Evolutionary conservation across 2,329 filamentous ascomycete genomes (phyloP), one percentile per base, ranked within the genome.

Genomic region (Monosporascus ibericus): DNA sequence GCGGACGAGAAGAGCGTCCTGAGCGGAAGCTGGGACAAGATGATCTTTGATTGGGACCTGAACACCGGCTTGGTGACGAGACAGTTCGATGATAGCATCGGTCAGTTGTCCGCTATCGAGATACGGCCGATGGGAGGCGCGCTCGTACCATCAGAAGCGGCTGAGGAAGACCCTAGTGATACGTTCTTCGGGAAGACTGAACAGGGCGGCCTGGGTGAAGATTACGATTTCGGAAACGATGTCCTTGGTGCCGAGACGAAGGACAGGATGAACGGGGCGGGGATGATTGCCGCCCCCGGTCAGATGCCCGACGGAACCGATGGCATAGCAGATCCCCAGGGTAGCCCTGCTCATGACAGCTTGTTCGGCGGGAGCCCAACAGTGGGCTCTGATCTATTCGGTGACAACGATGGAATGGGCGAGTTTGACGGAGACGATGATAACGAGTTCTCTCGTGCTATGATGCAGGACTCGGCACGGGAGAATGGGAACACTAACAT

Each of bases 1-100:
- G 83, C 87, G 5, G 92, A 97, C 60, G 94, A 99, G 72, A 86
- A 80, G 63, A 92, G 87, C 39, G 82, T 97, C 4, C 71, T 99
- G 8, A 96, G 91, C 36, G 94, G 94, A 3, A 92, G 91, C 67
- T 99, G 94, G 94, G 94, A 99, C 70, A 97, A 96, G 72, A 88
- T 82, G 18, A 86, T 97, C 1, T 81, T 91, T 50, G 92, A 97
- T 66, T 99, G 94, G 94, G 94, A 97, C 68, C 70, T 99, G 25
- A 90, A 97, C 63, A 94, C 84, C 1, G 94, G 94, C 0, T 79
- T 87, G 61, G 78, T 87, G 6, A 85, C 84, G 58, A 82, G 92
- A 11, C 79, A 80, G 5, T 99, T 94, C 63, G 84, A 86, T 47
- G 86, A 87, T 2, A 89, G 80, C 50, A 88, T 86, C 15, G 79